These are phyloP conservation scores for Cardiosporidium cionae DNA, from an alignment of 169 alveolate species.

Conservation along the genomic window DNA sequence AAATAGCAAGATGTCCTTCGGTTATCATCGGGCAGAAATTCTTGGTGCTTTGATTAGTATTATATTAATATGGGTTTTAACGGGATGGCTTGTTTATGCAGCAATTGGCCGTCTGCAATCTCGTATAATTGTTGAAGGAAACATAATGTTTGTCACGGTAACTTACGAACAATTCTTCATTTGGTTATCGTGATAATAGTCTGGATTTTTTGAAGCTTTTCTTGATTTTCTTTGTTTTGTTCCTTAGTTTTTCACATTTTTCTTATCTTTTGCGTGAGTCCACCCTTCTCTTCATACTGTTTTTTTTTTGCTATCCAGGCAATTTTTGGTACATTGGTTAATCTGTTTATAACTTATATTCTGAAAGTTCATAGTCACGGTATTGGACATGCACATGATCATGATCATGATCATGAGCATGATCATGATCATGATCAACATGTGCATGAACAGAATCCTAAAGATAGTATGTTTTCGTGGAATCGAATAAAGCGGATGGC, in stretches of 20 bases:
- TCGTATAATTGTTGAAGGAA: slow-evolving; percentile 74
- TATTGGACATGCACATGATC: slow-evolving; percentile 47
- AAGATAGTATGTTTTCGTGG: too few relatives aligned
- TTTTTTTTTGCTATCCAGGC: slow-evolving; percentile 45
- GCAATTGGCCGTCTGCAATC: slow-evolving; percentile 78
- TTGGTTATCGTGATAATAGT: too few relatives aligned
- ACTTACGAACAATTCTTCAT: too few relatives aligned
- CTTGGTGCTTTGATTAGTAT: slow-evolving; percentile 88
- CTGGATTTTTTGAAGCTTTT: too few relatives aligned
- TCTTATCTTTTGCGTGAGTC: too few relatives aligned
- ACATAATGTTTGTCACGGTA: slow-evolving; percentile 84
- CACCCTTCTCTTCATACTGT: too few relatives aligned
- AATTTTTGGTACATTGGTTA: slow-evolving; percentile 78
- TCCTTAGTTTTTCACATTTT: too few relatives aligned
- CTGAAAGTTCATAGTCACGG: slow-evolving; percentile 53
- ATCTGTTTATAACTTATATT: slow-evolving; percentile 79
- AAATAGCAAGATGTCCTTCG: slow-evolving; percentile 75
- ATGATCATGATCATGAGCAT: slow-evolving; percentile 21
- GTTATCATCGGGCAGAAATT: slow-evolving; percentile 90
- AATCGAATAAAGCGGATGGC: too few relatives aligned
- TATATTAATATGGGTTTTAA: slow-evolving; percentile 83
- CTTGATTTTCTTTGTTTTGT: too few relatives aligned
- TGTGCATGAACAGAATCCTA: not conserved
- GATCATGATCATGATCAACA: slow-evolving; percentile 15
- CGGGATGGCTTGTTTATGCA: slow-evolving; percentile 77